Evolutionary conservation across 176 grass and related monocot genomes (phyloP).

Genomic region (Elaeis guineensis): DNA sequence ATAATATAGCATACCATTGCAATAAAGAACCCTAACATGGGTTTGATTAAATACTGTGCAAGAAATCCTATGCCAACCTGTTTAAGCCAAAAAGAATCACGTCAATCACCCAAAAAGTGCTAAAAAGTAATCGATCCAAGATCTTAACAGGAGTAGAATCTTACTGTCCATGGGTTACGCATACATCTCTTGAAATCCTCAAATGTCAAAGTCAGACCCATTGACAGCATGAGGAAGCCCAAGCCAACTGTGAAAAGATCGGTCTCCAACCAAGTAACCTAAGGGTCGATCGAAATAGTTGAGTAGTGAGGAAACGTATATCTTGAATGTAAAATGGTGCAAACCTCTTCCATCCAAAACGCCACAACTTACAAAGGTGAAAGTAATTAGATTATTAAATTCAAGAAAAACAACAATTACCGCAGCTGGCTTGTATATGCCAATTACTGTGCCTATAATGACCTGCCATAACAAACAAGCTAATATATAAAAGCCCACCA

Average conservation of each 20-base stretch:
- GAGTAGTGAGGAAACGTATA: not conserved
- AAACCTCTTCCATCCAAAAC: too few species aligned
- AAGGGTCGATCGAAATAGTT: conserved; percentile 11
- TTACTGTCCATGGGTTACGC: conserved; percentile 98
- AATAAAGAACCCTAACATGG: conserved; percentile 63
- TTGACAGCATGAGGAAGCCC: conserved; percentile 93
- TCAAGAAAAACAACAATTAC: conserved; percentile 29
- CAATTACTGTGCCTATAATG: conserved; percentile 80
- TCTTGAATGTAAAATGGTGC: too few species aligned
- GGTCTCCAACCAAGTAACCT: conserved; percentile 98
- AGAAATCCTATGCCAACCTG: conserved; percentile 94
- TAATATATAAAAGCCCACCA: too few species aligned
- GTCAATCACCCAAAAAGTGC: conserved; percentile 2
- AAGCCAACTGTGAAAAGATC: conserved; percentile 87
- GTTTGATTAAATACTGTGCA: conserved; percentile 85
- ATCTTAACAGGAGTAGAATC: conserved; percentile 17
- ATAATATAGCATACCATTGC: conserved; percentile 51
- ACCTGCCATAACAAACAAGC: conserved; percentile 35
- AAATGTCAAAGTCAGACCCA: conserved; percentile 92
- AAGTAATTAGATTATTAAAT: too few species aligned
- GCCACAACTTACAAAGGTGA: too few species aligned
- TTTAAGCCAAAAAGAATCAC: conserved; percentile 16
- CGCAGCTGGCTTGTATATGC: conserved; percentile 89
- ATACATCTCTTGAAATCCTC: conserved; percentile 96
- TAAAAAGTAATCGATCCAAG: too few species aligned